Evolutionary conservation across 306 rosid genomes (phyloP).

Genomic region (Quillaja saponaria): DNA sequence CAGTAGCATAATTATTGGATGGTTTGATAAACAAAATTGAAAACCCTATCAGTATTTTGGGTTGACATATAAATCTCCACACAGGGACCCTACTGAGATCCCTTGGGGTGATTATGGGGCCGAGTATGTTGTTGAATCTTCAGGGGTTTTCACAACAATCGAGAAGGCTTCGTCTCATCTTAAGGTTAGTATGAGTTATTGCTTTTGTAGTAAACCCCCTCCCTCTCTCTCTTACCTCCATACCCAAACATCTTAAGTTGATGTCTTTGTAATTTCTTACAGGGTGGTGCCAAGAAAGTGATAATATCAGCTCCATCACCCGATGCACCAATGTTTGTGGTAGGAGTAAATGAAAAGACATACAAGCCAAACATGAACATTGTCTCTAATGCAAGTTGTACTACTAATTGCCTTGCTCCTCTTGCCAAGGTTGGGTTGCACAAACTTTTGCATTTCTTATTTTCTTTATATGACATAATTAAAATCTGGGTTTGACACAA

Average conservation of each 20-base stretch:
- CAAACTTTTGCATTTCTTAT: background rate
- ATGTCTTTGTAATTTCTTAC: slow-evolving; percentile 32
- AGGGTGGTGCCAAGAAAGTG: slow-evolving; percentile 97
- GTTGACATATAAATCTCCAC: slow-evolving; percentile 24
- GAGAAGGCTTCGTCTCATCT: slow-evolving; percentile 82
- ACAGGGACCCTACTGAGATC: slow-evolving; percentile 90
- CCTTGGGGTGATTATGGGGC: slow-evolving; percentile 94
- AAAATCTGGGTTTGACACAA: background rate
- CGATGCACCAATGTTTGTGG: slow-evolving; percentile 97
- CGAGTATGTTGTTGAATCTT: slow-evolving; percentile 87
- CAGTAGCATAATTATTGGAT: background rate
- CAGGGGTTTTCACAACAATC: slow-evolving; percentile 84
- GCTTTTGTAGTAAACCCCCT: slow-evolving; percentile 17
- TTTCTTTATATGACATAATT: background rate
- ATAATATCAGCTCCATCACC: slow-evolving; percentile 99
- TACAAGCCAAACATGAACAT: slow-evolving; percentile 82
- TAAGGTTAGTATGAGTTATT: slow-evolving; percentile 50
- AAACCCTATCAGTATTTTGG: background rate
- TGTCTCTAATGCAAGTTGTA: slow-evolving; percentile 98
- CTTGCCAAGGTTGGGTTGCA: slow-evolving; percentile 80
- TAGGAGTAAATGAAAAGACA: slow-evolving; percentile 85
- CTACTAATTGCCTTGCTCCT: slow-evolving; percentile 98
- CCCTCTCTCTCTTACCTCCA: background rate
- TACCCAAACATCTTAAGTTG: slow-evolving; percentile 2
- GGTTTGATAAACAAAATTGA: too few relatives aligned